Evolutionary conservation across 148 eudicot species (phyloP).

Genomic region (Spergularia bocconei): DNA sequence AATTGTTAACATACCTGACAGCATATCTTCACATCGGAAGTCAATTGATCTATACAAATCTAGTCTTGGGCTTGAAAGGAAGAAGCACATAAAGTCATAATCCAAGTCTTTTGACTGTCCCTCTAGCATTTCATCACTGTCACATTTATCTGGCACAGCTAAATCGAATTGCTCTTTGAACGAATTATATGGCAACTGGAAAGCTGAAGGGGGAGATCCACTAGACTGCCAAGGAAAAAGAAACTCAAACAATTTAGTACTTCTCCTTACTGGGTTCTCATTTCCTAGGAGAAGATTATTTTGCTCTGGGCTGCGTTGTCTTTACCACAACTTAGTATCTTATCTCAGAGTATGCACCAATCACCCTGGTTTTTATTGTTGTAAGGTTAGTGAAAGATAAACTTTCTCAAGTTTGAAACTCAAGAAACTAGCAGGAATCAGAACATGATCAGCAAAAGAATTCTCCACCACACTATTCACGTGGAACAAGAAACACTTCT

Average conservation of each 20-base stretch:
- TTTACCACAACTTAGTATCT: background rate
- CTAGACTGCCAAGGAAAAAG: conserved; percentile 58
- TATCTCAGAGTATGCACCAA: background rate
- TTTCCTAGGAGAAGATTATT: background rate
- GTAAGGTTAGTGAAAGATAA: background rate
- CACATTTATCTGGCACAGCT: conserved; percentile 31
- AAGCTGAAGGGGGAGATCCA: conserved; percentile 84
- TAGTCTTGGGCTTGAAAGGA: conserved; percentile 71
- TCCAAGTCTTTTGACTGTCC: conserved; percentile 56
- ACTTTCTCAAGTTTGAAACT: background rate
- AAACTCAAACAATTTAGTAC: background rate
- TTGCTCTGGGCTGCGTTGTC: background rate
- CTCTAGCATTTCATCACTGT: conserved; percentile 33
- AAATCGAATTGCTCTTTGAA: conserved; percentile 50
- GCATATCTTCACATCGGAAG: conserved; percentile 92
- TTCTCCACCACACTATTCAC: background rate
- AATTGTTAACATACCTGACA: conserved; percentile 50
- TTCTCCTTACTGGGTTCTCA: background rate
- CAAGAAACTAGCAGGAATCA: background rate
- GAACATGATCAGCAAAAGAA: background rate
- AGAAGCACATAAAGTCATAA: conserved; percentile 77
- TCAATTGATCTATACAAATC: conserved; percentile 87
- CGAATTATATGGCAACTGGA: conserved; percentile 79
- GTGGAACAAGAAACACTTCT: background rate
- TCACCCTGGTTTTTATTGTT: background rate